These are phyloP conservation scores for Trypanosoma brucei DNA, from an alignment of 208 protist species.

Conservation along the genomic window DNA sequence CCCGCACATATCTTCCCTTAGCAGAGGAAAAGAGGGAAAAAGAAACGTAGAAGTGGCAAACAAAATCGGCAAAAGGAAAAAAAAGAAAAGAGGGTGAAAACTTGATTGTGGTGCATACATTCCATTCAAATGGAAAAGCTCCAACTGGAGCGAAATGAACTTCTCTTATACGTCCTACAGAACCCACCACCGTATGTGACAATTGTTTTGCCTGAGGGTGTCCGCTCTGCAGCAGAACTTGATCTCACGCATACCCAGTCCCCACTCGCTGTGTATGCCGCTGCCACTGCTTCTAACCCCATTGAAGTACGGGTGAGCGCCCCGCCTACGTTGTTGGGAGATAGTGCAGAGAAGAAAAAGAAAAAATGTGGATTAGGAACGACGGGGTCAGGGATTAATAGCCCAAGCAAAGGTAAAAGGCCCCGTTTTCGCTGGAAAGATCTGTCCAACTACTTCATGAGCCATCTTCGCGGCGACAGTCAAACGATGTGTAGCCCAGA, in stretches of 20 bases:
- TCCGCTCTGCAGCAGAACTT: conserved; percentile 23
- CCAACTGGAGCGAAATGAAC: conserved; percentile 35
- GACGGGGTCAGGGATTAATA: not conserved
- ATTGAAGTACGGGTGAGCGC: not conserved
- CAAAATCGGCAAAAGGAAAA: too few species aligned
- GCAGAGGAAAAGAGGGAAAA: too few species aligned
- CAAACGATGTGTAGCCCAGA: not conserved
- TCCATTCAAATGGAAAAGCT: conserved; percentile 18
- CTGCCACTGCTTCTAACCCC: not conserved
- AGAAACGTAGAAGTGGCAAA: too few species aligned
- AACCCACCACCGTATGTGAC: conserved; percentile 49
- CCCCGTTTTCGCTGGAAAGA: not conserved
- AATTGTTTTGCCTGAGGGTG: conserved; percentile 29
- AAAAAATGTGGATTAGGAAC: not conserved
- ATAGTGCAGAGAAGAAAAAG: not conserved
- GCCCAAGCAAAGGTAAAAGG: not conserved
- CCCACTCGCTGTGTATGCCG: conserved; percentile 30
- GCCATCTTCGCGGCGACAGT: not conserved
- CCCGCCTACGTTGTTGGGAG: not conserved
- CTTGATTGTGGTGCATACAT: not conserved
- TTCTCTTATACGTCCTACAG: conserved; percentile 51
- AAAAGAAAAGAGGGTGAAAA: too few species aligned
- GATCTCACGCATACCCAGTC: conserved; percentile 30
- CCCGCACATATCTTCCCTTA: too few species aligned
- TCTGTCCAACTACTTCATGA: conserved; percentile 2